These are phyloP conservation scores for Saxispiralis lemnorum DNA, from an alignment of 495 filamentous ascomycete genomes.

Conservation along the genomic window DNA sequence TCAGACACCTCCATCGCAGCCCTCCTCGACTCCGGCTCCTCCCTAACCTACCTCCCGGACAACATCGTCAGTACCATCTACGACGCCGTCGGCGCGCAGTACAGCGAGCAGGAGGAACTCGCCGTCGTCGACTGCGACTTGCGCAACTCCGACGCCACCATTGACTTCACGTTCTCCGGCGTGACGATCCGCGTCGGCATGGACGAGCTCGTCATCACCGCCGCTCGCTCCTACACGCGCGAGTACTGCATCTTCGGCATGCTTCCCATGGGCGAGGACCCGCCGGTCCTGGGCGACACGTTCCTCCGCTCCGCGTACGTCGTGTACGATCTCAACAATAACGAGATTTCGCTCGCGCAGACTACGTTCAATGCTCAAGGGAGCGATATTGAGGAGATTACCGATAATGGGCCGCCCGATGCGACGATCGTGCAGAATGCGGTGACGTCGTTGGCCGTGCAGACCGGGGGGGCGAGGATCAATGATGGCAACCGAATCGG, in stretches of 20 bases:
- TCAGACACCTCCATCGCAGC: conserved; percentile 46
- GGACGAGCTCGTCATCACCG: conserved; percentile 59
- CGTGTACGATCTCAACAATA: conserved; percentile 77
- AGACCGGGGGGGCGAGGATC: conserved; percentile 17
- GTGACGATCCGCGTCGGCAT: conserved; percentile 55
- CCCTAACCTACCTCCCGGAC: conserved; percentile 74
- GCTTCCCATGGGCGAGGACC: conserved; percentile 45
- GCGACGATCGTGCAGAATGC: conserved; percentile 51
- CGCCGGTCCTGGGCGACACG: conserved; percentile 70
- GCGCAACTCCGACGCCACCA: conserved; percentile 32
- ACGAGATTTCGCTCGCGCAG: conserved; percentile 72
- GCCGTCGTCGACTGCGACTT: conserved; percentile 60
- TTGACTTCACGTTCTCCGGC: conserved; percentile 52
- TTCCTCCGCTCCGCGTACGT: conserved; percentile 85
- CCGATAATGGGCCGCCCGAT: conserved; percentile 48
- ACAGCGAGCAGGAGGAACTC: conserved; percentile 36
- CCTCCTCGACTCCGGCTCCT: conserved; percentile 79
- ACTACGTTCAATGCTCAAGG: conserved; percentile 62
- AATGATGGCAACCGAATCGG: background rate
- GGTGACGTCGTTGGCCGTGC: conserved; percentile 28
- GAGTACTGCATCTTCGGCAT: conserved; percentile 53
- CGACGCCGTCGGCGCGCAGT: conserved; percentile 43
- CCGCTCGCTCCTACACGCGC: conserved; percentile 27
- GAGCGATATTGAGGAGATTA: conserved; percentile 54
- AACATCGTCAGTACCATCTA: conserved; percentile 46